Evolutionary conservation across 768 basidiomycete species (phyloP), one percentile per base, ranked within the genome.

Genomic region (Wakefieldia striispora): DNA sequence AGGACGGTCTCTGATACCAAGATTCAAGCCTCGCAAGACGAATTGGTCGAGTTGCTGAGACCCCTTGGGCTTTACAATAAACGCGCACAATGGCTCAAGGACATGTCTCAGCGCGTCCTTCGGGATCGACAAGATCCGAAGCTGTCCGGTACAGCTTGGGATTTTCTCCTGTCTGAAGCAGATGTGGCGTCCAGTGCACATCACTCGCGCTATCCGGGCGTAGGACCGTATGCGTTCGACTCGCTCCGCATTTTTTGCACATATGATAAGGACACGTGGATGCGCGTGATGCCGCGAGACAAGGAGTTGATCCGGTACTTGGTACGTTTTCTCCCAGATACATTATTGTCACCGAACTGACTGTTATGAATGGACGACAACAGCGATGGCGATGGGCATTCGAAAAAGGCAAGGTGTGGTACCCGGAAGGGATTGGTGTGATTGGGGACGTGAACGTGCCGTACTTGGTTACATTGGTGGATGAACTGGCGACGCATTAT

Each of bases 351-450:
- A 20, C 31, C 19, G 6, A 24, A n/a, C 20, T 16, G 31, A 43
- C 19, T 26, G 8, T n/a, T 6, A 17, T 20, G 24, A 20, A 31
- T 13, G 33, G 33, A 29, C n/a, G 35, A 40, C 39, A 19, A 36
- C 50, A 89, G 86, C 79, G 74, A 51, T 89, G 86, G 86, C 81
- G 80, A 62, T 88, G 86, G 86, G 85, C 86, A 1, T 71, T 73
- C 29, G 67, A 72, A 27, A 79, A 82, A 45, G 66, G 70, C 6
- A 74, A 72, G 50, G 59, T 75, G 49, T 86, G 83, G 83, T 67
- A 68, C 24, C 73, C 82, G 0, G 34, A 42, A 7, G 68, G 58
- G 9, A 44, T 54, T 20, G 83, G 82, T 0, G 70, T 72, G 5
- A 55, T 74, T 4, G 65, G 73, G 16, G 56, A 67, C 9, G 64